Conservation (phyloP, 2,329 filamentous ascomycete genomes). For the Hypoxylon sp. region DNA sequence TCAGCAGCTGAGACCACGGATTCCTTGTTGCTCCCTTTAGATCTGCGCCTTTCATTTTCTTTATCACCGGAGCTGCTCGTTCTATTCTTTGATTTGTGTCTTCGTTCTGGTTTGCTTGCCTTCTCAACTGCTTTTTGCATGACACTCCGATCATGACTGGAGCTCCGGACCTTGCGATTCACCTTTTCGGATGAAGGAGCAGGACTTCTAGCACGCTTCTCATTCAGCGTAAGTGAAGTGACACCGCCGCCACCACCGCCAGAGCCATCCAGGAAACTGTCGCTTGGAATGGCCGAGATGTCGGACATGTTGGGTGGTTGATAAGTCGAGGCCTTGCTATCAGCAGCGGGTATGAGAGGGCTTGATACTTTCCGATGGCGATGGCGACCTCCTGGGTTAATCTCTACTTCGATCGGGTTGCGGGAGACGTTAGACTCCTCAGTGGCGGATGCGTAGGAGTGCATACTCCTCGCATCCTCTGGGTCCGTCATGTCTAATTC, state of each 20-base stretch:
- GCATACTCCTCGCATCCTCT: conserved; percentile 76
- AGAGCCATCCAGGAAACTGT: conserved; percentile 74
- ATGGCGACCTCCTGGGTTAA: conserved; percentile 72
- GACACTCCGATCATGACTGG: conserved; percentile 59
- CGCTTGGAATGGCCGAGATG: conserved; percentile 80
- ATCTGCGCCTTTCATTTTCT: conserved; percentile 64
- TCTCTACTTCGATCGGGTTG: conserved; percentile 90
- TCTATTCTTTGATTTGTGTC: conserved; percentile 65
- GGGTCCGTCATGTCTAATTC: conserved; percentile 62
- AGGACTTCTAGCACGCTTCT: conserved; percentile 61
- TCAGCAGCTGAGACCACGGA: conserved; percentile 67
- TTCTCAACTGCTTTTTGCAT: conserved; percentile 56
- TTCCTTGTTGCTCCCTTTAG: conserved; percentile 67
- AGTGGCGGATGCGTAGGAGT: conserved; percentile 82
- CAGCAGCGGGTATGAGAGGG: conserved; percentile 72
- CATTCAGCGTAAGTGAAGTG: conserved; percentile 54
- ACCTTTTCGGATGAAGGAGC: conserved; percentile 60
- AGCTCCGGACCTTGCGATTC: conserved; percentile 62
- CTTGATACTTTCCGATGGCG: conserved; percentile 73
- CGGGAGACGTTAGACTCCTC: conserved; percentile 83
- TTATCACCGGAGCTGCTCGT: conserved; percentile 66
- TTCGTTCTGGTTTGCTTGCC: conserved; percentile 65
- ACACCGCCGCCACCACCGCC: conserved; percentile 65
- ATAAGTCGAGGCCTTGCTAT: conserved; percentile 72
- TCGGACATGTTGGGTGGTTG: conserved; percentile 80